Evolutionary conservation across 208 protist species (phyloP), one percentile per base, ranked within the genome.

Genomic region (Ichthyophonus hoferi): DNA sequence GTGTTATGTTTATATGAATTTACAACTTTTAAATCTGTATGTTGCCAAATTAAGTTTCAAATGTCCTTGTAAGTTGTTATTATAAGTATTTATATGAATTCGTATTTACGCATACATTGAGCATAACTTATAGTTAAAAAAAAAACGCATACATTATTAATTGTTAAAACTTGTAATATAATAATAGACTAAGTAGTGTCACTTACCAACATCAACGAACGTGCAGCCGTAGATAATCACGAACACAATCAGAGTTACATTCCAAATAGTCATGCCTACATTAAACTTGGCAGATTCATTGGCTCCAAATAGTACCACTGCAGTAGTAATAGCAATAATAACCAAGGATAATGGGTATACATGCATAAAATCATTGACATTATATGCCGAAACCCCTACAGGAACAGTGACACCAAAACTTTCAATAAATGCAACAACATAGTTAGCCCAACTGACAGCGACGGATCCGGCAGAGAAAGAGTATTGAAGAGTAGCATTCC

Each of bases 401-500:
- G 77, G 77, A 39, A 81, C 77, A n/a, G 2, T 31, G 7, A 7
- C 2, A 40, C 77, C 77, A 81, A 81, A 17, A n/a, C n/a, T 17
- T 81, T 17, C 35, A 2, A 81, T 38, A 17, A 38, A 40, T 34
- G 12, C 35, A 31, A 38, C 35, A 39, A 81, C 14, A 38, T 81
- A 81, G 31, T 38, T 38, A 34, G 77, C 14, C n/a, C 14, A 81
- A n/a, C n/a, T 39, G 2, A 38, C 77, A 38, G 77, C 77, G 7
- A 81, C 77, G 14, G 77, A 17, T 2, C n/a, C 77, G 31, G 77
- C 77, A 38, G 31, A 81, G 14, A 81, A 17, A 81, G 31, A 2
- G n/a, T 81, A 81, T 81, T 81, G 31, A 38, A 81, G 77, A 3
- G 77, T 81, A 17, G 34, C n/a, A 81, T 81, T 81, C 77, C 77